Conservation (phyloP, 2,329 filamentous ascomycete species). For the Beauveria brongniartii region DNA sequence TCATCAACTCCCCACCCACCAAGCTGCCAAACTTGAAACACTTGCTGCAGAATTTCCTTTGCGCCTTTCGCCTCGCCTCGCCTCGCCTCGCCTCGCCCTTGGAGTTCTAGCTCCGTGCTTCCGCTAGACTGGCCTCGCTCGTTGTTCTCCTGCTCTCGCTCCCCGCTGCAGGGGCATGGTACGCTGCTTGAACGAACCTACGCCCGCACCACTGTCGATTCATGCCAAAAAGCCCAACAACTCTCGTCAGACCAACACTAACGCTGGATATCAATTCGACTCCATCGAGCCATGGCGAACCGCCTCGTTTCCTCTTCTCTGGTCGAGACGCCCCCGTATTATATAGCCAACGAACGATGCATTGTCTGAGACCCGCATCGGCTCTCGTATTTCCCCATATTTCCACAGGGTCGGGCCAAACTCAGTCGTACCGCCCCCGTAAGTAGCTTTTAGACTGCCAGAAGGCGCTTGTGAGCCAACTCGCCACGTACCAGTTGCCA, state of each 20-base stretch:
- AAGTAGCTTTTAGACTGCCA: too few species aligned
- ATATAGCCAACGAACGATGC: not conserved
- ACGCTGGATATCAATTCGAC: not conserved
- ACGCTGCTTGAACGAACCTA: not conserved
- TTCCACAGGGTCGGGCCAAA: not conserved
- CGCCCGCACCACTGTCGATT: too few species aligned
- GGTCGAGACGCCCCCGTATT: slow-evolving; percentile 7
- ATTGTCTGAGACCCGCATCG: slow-evolving; percentile 2
- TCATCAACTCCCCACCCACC: not conserved
- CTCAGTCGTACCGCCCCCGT: not conserved
- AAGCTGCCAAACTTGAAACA: slow-evolving; percentile 5
- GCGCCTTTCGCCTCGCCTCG: too few species aligned
- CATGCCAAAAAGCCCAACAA: too few species aligned
- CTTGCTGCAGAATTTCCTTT: not conserved
- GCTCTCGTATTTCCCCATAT: slow-evolving; percentile 7
- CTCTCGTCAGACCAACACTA: not conserved
- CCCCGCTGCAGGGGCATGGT: too few species aligned
- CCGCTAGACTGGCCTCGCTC: not conserved
- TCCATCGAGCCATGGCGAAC: slow-evolving; percentile 1
- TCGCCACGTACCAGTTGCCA: too few species aligned
- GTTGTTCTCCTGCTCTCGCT: too few species aligned
- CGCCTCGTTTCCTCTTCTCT: not conserved
- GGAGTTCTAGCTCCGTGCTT: not conserved
- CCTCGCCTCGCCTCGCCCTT: not conserved
- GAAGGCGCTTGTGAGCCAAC: too few species aligned